Evolutionary conservation across 1,139 yeast species (phyloP).

Genomic region (Saccharomycopsis crataegensis): DNA sequence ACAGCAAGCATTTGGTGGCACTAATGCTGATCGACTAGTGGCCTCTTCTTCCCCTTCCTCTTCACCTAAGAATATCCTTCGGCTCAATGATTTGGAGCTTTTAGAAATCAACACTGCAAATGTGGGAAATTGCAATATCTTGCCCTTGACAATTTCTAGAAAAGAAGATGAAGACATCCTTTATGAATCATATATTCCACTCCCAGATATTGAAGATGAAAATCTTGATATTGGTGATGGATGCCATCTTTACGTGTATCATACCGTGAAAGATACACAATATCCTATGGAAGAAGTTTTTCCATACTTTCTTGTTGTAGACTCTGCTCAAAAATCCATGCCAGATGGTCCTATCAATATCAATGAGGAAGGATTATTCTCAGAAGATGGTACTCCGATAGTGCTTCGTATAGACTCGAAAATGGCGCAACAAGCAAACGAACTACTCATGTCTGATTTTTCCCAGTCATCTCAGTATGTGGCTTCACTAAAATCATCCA

Average conservation of each 20-base stretch:
- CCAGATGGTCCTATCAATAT: too few relatives aligned
- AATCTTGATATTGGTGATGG: slow-evolving; percentile 18
- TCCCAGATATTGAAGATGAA: slow-evolving; percentile 4
- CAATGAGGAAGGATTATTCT: too few relatives aligned
- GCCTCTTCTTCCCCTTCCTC: neutral
- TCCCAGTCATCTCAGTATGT: slow-evolving; percentile 14
- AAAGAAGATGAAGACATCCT: slow-evolving; percentile 10
- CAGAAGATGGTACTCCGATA: too few relatives aligned
- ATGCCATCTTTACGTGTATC: slow-evolving; percentile 18
- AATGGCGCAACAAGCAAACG: slow-evolving; percentile 15
- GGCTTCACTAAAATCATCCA: slow-evolving; percentile 9
- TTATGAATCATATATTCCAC: slow-evolving; percentile 4
- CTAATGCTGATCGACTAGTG: neutral
- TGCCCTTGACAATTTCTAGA: neutral
- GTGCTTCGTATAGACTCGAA: slow-evolving; percentile 2
- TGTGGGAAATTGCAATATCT: slow-evolving; percentile 16
- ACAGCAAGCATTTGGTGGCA: slow-evolving; percentile 1
- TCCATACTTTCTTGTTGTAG: slow-evolving; percentile 13
- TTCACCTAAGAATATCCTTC: neutral
- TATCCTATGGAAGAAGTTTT: slow-evolving; percentile 12
- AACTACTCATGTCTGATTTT: slow-evolving; percentile 16
- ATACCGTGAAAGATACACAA: slow-evolving; percentile 6
- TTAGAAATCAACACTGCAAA: slow-evolving; percentile 8
- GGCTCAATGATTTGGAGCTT: slow-evolving; percentile 16
- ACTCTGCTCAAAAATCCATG: neutral